These are phyloP conservation scores for Poronia punctata DNA, from an alignment of 495 filamentous ascomycete species.

Conservation along the genomic window DNA sequence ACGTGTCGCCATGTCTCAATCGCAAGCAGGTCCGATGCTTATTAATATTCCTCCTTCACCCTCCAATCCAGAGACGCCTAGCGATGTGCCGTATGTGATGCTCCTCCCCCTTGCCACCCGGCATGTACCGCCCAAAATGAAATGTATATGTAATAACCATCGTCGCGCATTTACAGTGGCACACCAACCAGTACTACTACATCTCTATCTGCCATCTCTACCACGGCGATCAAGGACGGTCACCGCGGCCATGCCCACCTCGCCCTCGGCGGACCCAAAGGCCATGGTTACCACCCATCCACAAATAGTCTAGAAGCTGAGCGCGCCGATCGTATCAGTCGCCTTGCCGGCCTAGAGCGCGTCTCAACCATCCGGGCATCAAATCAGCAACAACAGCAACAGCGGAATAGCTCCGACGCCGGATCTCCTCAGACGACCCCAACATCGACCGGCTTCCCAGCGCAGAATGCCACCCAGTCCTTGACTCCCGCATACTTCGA, in stretches of 20 bases:
- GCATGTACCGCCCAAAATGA: not conserved
- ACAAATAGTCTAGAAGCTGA: conserved; percentile 75
- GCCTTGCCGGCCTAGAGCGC: conserved; percentile 76
- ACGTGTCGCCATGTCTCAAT: conserved; percentile 38
- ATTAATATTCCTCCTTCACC: conserved; percentile 82
- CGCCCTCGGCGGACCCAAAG: conserved; percentile 38
- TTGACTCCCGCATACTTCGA: conserved; percentile 65
- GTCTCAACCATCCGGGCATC: conserved; percentile 59
- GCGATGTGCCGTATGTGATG: conserved; percentile 74
- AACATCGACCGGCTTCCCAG: conserved; percentile 22
- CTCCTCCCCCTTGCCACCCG: conserved; percentile 5
- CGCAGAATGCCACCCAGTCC: conserved; percentile 24
- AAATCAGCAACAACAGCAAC: conserved; percentile 28
- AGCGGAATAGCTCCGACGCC: conserved; percentile 15
- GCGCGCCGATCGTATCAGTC: conserved; percentile 87
- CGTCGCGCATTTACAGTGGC: conserved; percentile 46
- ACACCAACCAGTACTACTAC: conserved; percentile 88
- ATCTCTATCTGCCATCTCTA: conserved; percentile 78
- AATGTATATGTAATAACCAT: conserved; percentile 1
- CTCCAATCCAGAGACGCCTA: conserved; percentile 80
- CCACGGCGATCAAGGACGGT: conserved; percentile 90
- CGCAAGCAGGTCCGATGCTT: conserved; percentile 51
- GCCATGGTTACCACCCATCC: conserved; percentile 53
- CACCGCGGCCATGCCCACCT: conserved; percentile 64
- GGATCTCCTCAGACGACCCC: conserved; percentile 25